phyloP scores from a whole-genome alignment of 1,284 basidiomycete species.

The Grifola frondosa region DNA sequence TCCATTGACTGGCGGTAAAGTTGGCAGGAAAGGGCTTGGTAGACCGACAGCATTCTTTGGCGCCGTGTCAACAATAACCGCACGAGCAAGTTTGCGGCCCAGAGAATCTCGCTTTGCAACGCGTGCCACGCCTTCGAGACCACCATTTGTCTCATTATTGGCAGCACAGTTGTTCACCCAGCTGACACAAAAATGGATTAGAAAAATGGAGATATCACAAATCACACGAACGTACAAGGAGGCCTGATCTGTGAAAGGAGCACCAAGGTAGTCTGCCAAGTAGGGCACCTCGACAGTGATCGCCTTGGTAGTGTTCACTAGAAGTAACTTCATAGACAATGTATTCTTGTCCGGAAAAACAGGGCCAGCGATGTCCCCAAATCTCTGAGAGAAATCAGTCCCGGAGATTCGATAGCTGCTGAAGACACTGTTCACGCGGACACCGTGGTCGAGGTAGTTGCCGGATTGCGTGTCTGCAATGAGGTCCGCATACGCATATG shows the following conservation, averaged over 20 bases:
- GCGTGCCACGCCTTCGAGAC: constrained; percentile 18
- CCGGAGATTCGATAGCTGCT: constrained; percentile 55
- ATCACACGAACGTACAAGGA: constrained; percentile 48
- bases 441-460: constrained; percentile 62
- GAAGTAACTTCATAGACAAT: constrained; percentile 44
- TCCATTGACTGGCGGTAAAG: constrained; percentile 43
- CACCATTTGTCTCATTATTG: constrained; percentile 52
- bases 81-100: constrained; percentile 35
- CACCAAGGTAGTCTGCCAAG: constrained; percentile 47
- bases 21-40: constrained; percentile 50
- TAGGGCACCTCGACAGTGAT: constrained; percentile 57
- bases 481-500: constrained; percentile 55
- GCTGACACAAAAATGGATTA: constrained; percentile 32
- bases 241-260: constrained; percentile 47
- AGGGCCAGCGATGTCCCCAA: constrained; percentile 60
- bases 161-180: constrained; percentile 63
- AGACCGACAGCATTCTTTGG: constrained; percentile 43
- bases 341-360: constrained; percentile 45
- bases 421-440: constrained; percentile 64
- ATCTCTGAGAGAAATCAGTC: constrained; percentile 51
- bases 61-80: constrained; percentile 45
- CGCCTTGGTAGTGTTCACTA: constrained; percentile 43
- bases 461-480: constrained; percentile 59
- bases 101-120: constrained; percentile 12
- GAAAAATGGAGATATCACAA: background rate